Evolutionary conservation across 2,329 filamentous ascomycete species (phyloP), one percentile per base, ranked within the genome.

Genomic region (Allantophomopsis cytisporea): DNA sequence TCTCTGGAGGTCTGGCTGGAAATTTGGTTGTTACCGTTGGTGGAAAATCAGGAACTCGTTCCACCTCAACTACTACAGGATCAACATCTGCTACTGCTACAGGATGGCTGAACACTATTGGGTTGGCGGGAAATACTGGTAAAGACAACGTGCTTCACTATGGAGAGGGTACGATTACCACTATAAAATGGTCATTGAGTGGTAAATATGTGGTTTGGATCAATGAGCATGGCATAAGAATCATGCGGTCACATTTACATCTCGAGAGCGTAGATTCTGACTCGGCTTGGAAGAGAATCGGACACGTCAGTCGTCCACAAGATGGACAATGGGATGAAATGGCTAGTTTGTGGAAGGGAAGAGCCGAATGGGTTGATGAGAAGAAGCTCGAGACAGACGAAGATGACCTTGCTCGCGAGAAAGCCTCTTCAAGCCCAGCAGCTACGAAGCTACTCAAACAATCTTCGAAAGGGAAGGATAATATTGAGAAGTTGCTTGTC

Each of bases 151-250:
- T 95, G 3, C 60, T 96, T 36, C 91, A 98, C 55, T 86, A 83
- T 7, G 91, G 91, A 2, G 93, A 98, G 62, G 91, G 91, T 3
- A 76, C 78, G 2, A 91, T 98, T 46, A 89, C 77, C 55, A 83
- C 80, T 3, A 91, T 98, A 54, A 89, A 93, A 58, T 98, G 89
- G 87, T 96, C 89, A 0, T 58, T 89, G 32, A 89, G 86, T 0
- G 89, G 91, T 1, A 91, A 83, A 60, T 96, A 88, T 53, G 83
- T 95, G 1, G 84, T 80, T 0, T 98, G 91, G 91, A 71, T 94
- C 32, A 98, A 96, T 53, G 91, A 98, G 59, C 82, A 93, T 52
- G 91, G 91, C 4, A 93, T 96, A 56, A 95, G 95, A 58, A 91
- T 98, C 44, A 96, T 96, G 88, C 76, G 91, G 31, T 86, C 86